These are phyloP conservation scores for Mycena capillaripes DNA, from an alignment of 768 basidiomycete species.

Conservation along the genomic window DNA sequence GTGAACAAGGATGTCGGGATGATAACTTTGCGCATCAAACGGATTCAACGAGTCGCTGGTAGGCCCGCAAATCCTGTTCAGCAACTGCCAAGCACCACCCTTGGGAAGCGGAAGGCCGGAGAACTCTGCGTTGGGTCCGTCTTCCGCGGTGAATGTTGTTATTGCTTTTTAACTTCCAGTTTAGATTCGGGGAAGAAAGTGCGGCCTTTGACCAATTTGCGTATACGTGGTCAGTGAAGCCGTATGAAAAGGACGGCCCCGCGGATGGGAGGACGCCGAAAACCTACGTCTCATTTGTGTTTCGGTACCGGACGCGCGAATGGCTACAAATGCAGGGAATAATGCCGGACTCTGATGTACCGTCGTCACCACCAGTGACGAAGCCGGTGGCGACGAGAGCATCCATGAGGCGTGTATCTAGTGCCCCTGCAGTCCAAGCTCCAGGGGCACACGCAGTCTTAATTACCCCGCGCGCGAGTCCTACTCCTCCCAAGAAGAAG, in stretches of 20 bases:
- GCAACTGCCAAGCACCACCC: conserved; percentile 48
- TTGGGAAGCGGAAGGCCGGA: conserved; percentile 55
- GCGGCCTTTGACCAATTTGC: conserved; percentile 55
- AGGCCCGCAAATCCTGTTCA: conserved; percentile 60
- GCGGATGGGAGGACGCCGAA: conserved; percentile 48
- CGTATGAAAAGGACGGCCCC: conserved; percentile 55
- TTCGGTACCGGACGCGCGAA: conserved; percentile 71
- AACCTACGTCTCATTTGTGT: conserved; percentile 77
- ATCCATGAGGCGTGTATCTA: conserved; percentile 55
- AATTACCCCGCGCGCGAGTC: conserved; percentile 37
- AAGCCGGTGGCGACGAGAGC: too few species aligned
- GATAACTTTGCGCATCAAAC: conserved; percentile 65
- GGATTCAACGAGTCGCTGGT: conserved; percentile 45
- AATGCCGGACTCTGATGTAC: conserved; percentile 47
- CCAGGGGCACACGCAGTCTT: conserved; percentile 26
- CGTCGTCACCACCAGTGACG: conserved; percentile 35
- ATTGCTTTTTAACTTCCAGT: conserved; percentile 19
- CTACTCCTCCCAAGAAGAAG: conserved; percentile 42
- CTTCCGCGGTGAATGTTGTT: neutral
- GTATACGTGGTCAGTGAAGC: conserved; percentile 67
- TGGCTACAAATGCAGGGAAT: conserved; percentile 69
- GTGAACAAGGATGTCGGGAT: conserved; percentile 62
- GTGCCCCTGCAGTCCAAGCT: conserved; percentile 50
- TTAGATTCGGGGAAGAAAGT: conserved; percentile 65
- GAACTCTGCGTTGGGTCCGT: conserved; percentile 65